Percentiles rank a stretch among this genome's conserved stretches.
Evolutionary conservation across 306 rosid genomes (phyloP).

Genomic region (Elaeagnus macrophylla): DNA sequence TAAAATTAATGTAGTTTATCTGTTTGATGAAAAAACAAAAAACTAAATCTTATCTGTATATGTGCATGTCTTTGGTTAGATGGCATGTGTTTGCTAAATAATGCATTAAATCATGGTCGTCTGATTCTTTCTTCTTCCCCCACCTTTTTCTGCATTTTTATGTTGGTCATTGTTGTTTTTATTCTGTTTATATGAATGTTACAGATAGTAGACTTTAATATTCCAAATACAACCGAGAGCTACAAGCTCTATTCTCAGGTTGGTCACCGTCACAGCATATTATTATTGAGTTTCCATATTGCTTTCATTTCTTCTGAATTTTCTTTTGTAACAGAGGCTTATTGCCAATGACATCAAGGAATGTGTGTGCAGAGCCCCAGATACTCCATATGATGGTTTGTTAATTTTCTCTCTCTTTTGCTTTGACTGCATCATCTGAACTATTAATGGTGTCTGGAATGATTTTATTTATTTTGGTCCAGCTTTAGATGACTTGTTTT

Average conservation of each 20-base stretch:
- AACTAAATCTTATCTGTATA: too few species aligned
- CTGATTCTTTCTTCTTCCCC: too few species aligned
- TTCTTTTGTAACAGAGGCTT: slow-evolving; percentile 59
- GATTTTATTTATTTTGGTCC: too few species aligned
- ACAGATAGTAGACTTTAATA: slow-evolving; percentile 80
- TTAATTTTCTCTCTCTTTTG: slow-evolving; percentile 13
- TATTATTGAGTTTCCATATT: slow-evolving; percentile 15
- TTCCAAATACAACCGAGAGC: slow-evolving; percentile 92
- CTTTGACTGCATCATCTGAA: slow-evolving; percentile 11
- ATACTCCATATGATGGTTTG: slow-evolving; percentile 95
- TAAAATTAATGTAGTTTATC: too few species aligned
- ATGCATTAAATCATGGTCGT: too few species aligned
- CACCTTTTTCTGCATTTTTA: neutral
- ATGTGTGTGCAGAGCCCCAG: slow-evolving; percentile 95
- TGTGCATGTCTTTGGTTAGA: too few species aligned
- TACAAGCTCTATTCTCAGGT: slow-evolving; percentile 93
- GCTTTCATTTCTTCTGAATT: slow-evolving; percentile 15
- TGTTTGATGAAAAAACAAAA: too few species aligned
- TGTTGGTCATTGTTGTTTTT: neutral
- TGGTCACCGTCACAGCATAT: slow-evolving; percentile 22
- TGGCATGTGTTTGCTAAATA: too few species aligned
- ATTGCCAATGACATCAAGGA: slow-evolving; percentile 95
- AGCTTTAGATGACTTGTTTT: too few species aligned
- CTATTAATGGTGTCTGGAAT: neutral
- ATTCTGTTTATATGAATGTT: slow-evolving; percentile 14